Evolutionary conservation across 2,329 filamentous ascomycete species (phyloP).

Genomic region (Penicillium italicum): DNA sequence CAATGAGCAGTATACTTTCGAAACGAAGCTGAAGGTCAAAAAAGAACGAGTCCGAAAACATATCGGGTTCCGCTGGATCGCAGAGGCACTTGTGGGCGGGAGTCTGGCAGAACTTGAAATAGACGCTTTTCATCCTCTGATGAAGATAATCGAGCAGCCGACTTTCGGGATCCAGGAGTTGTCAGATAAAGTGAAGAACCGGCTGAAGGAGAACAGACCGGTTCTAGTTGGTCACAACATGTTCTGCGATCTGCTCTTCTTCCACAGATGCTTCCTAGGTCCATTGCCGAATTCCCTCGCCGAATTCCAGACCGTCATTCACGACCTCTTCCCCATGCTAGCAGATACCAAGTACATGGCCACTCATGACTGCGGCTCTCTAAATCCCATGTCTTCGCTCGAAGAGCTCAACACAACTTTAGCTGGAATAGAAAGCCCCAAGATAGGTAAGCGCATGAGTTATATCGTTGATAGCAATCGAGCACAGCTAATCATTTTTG

Average conservation of each 20-base stretch:
- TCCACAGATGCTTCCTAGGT: conserved; percentile 59
- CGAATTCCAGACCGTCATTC: conserved; percentile 51
- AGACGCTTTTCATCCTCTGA: conserved; percentile 30
- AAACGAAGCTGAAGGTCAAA: conserved; percentile 27
- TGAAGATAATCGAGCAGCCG: conserved; percentile 17
- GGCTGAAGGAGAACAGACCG: conserved; percentile 46
- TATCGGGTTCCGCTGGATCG: conserved; percentile 47
- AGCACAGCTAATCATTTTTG: conserved; percentile 16
- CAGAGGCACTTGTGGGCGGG: conserved; percentile 45
- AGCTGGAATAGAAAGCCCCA: conserved; percentile 24
- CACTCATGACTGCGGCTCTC: conserved; percentile 52
- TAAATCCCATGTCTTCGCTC: conserved; percentile 45
- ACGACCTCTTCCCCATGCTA: conserved; percentile 54
- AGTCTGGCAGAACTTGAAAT: conserved; percentile 38
- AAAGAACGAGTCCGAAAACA: conserved; percentile 34
- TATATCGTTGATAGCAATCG: not conserved
- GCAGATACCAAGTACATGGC: conserved; percentile 64
- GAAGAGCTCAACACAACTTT: conserved; percentile 29
- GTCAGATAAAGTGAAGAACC: conserved; percentile 34
- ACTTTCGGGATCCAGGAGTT: conserved; percentile 25
- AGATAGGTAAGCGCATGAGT: conserved; percentile 27
- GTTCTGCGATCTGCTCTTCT: conserved; percentile 60
- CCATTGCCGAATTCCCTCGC: conserved; percentile 54
- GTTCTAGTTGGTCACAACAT: conserved; percentile 62
- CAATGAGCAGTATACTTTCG: conserved; percentile 32